phyloP scores from a whole-genome alignment of 2,329 filamentous ascomycete species.

The Fusarium odoratissimum region DNA sequence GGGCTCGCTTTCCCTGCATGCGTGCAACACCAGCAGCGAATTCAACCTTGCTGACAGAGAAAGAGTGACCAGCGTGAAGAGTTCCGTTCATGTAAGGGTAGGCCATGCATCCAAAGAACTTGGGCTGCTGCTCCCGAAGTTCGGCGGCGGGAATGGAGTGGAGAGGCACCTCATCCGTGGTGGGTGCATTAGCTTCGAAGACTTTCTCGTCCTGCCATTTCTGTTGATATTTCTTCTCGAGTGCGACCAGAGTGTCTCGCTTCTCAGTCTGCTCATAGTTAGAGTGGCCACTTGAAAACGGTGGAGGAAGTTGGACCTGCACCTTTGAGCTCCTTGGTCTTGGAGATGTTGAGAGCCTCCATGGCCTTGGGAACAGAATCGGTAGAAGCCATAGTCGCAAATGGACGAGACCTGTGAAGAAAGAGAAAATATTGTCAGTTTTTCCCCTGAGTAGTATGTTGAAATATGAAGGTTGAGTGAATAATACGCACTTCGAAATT shows the following conservation, averaged over 20 bases:
- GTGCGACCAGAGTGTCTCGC: slow-evolving; percentile 81
- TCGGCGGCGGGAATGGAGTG: slow-evolving; percentile 78
- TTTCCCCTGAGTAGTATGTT: background rate
- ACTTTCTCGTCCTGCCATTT: slow-evolving; percentile 65
- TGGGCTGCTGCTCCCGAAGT: slow-evolving; percentile 83
- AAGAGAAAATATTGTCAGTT: slow-evolving; percentile 17
- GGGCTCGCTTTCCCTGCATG: slow-evolving; percentile 87
- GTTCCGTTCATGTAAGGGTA: slow-evolving; percentile 84
- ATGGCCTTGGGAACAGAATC: slow-evolving; percentile 59
- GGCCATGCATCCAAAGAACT: slow-evolving; percentile 79
- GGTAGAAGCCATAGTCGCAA: slow-evolving; percentile 57
- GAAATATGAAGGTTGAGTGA: background rate
- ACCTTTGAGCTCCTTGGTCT: slow-evolving; percentile 71
- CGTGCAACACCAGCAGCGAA: slow-evolving; percentile 88
- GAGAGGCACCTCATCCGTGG: slow-evolving; percentile 79
- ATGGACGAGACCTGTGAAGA: slow-evolving; percentile 40
- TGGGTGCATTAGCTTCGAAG: slow-evolving; percentile 89
- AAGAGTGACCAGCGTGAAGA: slow-evolving; percentile 90
- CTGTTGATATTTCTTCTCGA: slow-evolving; percentile 93
- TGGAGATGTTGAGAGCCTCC: slow-evolving; percentile 64
- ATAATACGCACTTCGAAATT: slow-evolving; percentile 38
- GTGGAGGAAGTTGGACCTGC: slow-evolving; percentile 50
- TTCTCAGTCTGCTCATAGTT: slow-evolving; percentile 77
- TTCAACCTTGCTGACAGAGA: slow-evolving; percentile 92
- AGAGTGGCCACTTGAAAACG: slow-evolving; percentile 5